Conservation (phyloP, 2,329 filamentous ascomycete species). For the Fusarium globosum region DNA sequence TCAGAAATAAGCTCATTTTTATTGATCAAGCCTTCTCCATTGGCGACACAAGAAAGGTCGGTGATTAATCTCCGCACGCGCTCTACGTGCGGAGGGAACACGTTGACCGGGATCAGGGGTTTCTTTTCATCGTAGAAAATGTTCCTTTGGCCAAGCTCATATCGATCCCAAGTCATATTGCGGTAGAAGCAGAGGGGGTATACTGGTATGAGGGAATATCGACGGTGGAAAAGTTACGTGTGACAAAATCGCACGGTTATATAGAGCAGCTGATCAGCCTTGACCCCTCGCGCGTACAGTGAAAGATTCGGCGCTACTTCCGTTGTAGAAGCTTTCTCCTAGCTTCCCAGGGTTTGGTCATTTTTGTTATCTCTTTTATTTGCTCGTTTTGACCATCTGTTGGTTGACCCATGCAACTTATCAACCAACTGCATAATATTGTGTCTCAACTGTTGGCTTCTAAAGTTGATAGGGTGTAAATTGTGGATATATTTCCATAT, state of each 20-base stretch:
- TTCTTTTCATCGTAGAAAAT: slow-evolving; percentile 25
- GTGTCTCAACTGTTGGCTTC: neutral
- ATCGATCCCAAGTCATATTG: slow-evolving; percentile 23
- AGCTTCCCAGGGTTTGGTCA: neutral
- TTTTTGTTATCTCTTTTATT: neutral
- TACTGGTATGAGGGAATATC: neutral
- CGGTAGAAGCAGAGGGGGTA: neutral
- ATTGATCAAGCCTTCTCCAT: neutral
- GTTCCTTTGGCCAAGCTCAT: slow-evolving; percentile 1
- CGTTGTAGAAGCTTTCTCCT: neutral
- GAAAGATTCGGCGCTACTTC: neutral
- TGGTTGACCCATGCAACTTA: neutral
- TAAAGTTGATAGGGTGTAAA: no score
- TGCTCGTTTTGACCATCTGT: neutral
- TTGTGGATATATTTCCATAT: neutral
- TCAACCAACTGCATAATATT: slow-evolving; percentile 18
- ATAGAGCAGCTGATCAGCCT: neutral
- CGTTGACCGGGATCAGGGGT: neutral
- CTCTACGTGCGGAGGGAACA: slow-evolving; percentile 27
- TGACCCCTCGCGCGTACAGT: neutral
- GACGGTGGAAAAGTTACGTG: neutral
- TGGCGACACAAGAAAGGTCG: slow-evolving; percentile 19
- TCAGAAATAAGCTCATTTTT: neutral
- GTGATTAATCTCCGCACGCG: slow-evolving; percentile 19
- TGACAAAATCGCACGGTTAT: neutral